phyloP scores from a whole-genome alignment of 2,329 filamentous ascomycete genomes.

The Neofusicoccum umdonicola region DNA sequence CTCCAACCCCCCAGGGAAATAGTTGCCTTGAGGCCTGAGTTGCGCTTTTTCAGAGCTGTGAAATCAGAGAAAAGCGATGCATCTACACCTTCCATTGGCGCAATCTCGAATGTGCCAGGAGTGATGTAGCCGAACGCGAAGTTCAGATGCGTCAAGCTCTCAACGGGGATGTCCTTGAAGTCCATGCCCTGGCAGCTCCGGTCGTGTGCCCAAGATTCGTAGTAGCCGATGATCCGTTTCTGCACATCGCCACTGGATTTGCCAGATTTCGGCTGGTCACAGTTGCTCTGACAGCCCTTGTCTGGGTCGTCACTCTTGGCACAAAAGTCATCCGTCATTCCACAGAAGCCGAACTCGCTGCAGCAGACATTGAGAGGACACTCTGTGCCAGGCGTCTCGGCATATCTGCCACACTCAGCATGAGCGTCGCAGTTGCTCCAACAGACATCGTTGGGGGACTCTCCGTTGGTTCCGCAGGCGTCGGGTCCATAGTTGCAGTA shows the following conservation, averaged over 20 bases:
- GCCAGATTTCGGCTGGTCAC: background rate
- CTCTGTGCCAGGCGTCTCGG: background rate
- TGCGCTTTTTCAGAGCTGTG: slow-evolving; percentile 30
- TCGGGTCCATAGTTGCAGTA: slow-evolving; percentile 4
- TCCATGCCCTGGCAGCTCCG: slow-evolving; percentile 25
- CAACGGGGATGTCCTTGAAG: slow-evolving; percentile 24
- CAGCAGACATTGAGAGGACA: background rate
- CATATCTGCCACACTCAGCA: background rate
- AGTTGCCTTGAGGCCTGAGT: slow-evolving; percentile 34
- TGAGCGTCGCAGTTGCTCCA: slow-evolving; percentile 18
- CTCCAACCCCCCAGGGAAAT: slow-evolving; percentile 45
- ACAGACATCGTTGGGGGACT: slow-evolving; percentile 4
- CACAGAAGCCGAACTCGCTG: slow-evolving; percentile 1
- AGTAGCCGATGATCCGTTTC: slow-evolving; percentile 17
- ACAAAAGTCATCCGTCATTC: slow-evolving; percentile 14
- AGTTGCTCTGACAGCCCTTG: slow-evolving; percentile 13
- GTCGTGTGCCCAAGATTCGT: slow-evolving; percentile 9
- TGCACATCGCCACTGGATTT: background rate
- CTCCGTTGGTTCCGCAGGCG: slow-evolving; percentile 10
- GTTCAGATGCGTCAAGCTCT: slow-evolving; percentile 27
- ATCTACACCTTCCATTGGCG: slow-evolving; percentile 23
- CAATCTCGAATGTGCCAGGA: slow-evolving; percentile 24
- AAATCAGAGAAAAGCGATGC: slow-evolving; percentile 28
- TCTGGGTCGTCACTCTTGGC: background rate
- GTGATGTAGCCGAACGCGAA: slow-evolving; percentile 22